Percentiles rank a stretch among this genome's conserved stretches.
Evolutionary conservation across 805 yeast genomes (phyloP).

Genomic region (Lipomyces spencermartinsiae): DNA sequence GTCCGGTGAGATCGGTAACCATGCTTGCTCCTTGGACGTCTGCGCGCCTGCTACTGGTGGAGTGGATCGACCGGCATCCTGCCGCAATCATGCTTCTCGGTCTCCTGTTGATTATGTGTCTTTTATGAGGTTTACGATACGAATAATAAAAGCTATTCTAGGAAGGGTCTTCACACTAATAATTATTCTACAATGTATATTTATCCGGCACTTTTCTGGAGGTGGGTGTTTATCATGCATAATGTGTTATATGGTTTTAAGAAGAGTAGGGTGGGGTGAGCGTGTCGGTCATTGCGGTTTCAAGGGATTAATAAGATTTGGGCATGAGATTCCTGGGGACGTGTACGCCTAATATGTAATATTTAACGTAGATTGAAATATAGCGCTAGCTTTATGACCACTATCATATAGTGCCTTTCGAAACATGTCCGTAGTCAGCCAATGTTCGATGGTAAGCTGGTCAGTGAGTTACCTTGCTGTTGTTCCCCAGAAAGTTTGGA

Average conservation of each 20-base stretch:
- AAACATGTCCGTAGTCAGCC: not conserved
- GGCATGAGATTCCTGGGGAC: not conserved
- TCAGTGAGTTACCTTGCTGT: not conserved
- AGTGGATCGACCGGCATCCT: constrained; percentile 8
- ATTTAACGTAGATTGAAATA: not conserved
- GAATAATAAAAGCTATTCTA: not conserved
- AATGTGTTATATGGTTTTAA: not conserved
- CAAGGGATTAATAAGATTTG: not conserved
- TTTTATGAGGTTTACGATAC: constrained; percentile 11
- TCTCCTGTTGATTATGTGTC: constrained; percentile 23
- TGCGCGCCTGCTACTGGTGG: not conserved
- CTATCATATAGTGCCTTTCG: not conserved
- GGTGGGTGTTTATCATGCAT: not conserved
- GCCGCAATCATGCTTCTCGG: constrained; percentile 23
- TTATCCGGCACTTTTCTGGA: not conserved
- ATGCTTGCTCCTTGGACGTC: not conserved
- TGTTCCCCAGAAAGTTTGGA: not conserved
- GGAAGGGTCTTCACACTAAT: not conserved
- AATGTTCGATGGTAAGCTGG: not conserved
- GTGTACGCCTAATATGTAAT: constrained; percentile 1
- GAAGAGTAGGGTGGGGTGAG: not conserved
- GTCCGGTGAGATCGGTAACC: not conserved
- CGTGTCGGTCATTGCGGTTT: not conserved
- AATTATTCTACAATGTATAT: not conserved
- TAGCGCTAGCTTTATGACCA: not conserved